These are phyloP conservation scores for Petrea volubilis DNA, from an alignment of 257 asterid genomes.

Conservation along the genomic window DNA sequence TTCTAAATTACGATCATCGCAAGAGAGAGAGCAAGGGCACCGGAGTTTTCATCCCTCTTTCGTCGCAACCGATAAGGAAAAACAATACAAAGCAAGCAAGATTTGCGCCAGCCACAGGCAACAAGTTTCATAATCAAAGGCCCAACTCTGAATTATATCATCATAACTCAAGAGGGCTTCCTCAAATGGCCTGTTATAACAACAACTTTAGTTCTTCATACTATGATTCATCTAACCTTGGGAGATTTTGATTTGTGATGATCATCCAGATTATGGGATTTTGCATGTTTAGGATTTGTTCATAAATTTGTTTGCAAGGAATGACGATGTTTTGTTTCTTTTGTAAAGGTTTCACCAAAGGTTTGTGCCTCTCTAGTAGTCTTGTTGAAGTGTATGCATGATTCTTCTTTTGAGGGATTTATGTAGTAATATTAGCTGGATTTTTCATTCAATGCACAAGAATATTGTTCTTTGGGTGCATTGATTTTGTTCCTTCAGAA, in stretches of 20 bases:
- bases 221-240: constrained; percentile 35
- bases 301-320: constrained; percentile 9
- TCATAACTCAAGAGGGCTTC: constrained; percentile 33
- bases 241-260: constrained; percentile 19
- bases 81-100: constrained; percentile 35
- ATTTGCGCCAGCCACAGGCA: constrained; percentile 26
- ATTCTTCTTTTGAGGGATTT: background rate
- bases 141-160: constrained; percentile 20
- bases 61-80: constrained; percentile 40
- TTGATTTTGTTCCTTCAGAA: too few relatives aligned
- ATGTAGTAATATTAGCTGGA: background rate
- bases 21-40: constrained; percentile 69
- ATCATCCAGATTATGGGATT: background rate
- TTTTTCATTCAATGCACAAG: background rate
- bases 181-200: constrained; percentile 23
- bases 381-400: background rate
- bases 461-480: too few relatives aligned
- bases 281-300: background rate
- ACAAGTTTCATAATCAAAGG: constrained; percentile 37
- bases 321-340: background rate
- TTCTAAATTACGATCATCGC: constrained; percentile 17
- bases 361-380: constrained; percentile 23
- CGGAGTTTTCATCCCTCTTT: constrained; percentile 64
- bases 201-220: constrained; percentile 19
- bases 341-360: constrained; percentile 12